Conservation (phyloP, 345 rosid species). For the Eucalyptus curtisii region DNA sequence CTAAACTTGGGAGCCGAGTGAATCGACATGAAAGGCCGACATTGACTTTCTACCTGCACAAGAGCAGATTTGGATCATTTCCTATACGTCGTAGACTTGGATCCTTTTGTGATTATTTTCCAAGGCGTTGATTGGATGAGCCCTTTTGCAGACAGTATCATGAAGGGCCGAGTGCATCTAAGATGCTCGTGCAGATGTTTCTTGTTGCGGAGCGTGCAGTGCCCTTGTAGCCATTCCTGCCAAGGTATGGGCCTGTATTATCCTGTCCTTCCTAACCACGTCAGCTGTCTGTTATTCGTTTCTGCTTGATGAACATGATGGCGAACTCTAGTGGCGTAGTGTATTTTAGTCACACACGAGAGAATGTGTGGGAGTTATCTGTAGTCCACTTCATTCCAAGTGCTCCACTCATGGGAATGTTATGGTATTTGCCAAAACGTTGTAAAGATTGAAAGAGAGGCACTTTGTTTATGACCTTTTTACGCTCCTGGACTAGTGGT, state of each 20-base stretch:
- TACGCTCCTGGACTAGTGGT: not conserved
- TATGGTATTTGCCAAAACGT: not conserved
- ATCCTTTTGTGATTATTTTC: not conserved
- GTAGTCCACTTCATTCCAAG: not conserved
- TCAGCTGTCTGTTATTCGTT: not conserved
- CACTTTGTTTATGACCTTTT: not conserved
- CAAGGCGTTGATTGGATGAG: not conserved
- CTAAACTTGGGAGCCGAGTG: slow-evolving; percentile 72
- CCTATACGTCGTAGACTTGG: not conserved
- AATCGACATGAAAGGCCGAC: not conserved
- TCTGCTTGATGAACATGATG: not conserved
- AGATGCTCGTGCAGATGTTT: not conserved
- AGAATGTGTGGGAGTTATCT: not conserved
- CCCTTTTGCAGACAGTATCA: not conserved
- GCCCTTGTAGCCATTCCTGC: not conserved
- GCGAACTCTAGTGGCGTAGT: not conserved
- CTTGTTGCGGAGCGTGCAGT: not conserved
- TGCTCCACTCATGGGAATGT: not conserved
- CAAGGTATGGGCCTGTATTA: not conserved
- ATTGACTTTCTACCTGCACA: not conserved
- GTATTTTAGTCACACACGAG: not conserved
- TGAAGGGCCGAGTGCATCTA: not conserved
- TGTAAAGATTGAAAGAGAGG: not conserved
- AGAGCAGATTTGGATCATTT: not conserved
- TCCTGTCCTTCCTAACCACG: not conserved